Base-by-base conservation (phyloP, 495 filamentous ascomycete species). In the Annulohypoxylon nitens region DNA sequence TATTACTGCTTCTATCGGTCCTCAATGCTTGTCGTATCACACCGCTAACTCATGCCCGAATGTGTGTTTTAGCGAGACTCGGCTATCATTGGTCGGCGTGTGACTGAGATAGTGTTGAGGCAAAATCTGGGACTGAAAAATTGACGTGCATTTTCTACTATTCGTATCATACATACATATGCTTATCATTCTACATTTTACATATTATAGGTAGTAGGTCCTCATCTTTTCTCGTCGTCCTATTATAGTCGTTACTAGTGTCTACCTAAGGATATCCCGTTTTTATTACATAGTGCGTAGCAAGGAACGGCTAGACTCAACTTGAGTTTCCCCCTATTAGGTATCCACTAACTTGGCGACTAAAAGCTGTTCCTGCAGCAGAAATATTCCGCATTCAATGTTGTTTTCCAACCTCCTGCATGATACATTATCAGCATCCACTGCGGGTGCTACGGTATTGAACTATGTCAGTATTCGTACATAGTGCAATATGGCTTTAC, bases 381-480 rank as follows among this genome's bases (percentile, higher is more conserved):
- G 72, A 67, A 60, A 67, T 64, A 45, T 70, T 37, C 67, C 71
- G 39, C 8, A 47, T 16, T 18, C 9, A 47, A 47, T 48, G 33
- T 11, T 33, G 11, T 61, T 59, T 66, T 69, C 36, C 67, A 43
- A 67, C 63, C 71, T 75, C 72, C 72, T 75, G 72, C 72, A 70
- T 75, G 23, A 67, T 70, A 75, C 72, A 70, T 75, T 70, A 70
- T 75, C 72, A 75, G 41, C 63, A 61, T 26, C 72, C 72, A 75
- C 67, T 23, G 4, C 36, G 25, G 26, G 58, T 74, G 66, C 25
- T 67, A 70, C 71, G 30, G 61, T 53, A 57, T 26, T 4, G 50
- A n/a, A 54, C 25, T n/a, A n/a, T n/a, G n/a, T n/a, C n/a, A n/a
- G n/a, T n/a, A n/a, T n/a, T n/a, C n/a, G n/a, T n/a, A n/a, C n/a